Conservation (phyloP, 441 rosid species). For the Jatropha podagrica region DNA sequence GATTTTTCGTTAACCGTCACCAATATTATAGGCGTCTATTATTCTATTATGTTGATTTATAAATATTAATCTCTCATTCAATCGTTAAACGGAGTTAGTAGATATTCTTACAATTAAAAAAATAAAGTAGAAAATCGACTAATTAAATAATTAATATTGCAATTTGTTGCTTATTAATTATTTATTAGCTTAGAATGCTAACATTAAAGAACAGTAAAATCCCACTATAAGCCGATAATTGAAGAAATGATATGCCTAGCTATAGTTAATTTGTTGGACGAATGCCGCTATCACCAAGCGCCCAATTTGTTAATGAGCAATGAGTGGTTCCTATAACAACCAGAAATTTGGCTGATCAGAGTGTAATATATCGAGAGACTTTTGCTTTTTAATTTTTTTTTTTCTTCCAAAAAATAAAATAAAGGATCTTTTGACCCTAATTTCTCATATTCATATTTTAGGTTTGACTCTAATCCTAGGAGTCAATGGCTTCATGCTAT, state of each 20-base stretch:
- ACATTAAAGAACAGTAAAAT: neutral
- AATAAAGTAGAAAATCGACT: too few species aligned
- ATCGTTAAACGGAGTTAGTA: too few species aligned
- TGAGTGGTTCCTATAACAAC: conserved; percentile 24
- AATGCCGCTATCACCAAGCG: neutral
- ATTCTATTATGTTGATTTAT: too few species aligned
- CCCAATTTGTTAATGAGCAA: neutral
- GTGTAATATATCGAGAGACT: neutral
- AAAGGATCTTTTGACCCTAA: neutral
- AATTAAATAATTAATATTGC: too few species aligned
- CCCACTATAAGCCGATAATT: neutral
- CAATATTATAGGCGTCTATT: too few species aligned
- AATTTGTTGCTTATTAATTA: neutral
- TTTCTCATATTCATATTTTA: neutral
- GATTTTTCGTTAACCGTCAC: too few species aligned
- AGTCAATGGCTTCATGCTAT: conserved; percentile 8
- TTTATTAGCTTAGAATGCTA: neutral
- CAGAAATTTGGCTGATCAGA: neutral
- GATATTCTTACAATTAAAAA: too few species aligned
- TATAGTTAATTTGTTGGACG: neutral
- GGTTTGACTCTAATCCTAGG: conserved; percentile 19
- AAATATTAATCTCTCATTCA: too few species aligned
- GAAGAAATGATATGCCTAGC: neutral
- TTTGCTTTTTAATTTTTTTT: neutral
- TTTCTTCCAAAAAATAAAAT: neutral